Base-by-base conservation (phyloP, 2,329 filamentous ascomycete species). In the Phyllosticta capitalensis region DNA sequence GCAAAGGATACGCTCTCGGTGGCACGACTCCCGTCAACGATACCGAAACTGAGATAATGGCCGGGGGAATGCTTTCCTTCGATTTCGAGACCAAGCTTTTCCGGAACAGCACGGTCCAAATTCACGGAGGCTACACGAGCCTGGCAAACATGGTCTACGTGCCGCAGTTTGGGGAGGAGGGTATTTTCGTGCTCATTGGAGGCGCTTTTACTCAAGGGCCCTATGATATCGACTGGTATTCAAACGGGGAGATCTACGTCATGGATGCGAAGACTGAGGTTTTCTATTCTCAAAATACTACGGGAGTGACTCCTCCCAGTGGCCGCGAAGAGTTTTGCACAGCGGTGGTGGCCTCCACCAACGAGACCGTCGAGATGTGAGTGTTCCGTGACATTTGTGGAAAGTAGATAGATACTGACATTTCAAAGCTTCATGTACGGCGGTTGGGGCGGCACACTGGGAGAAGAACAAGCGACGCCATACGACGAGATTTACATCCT, bases 401-500 rank as follows among this genome's bases (percentile, higher is more conserved):
- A n/a, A 17, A 12, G 12, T 9, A 30, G 0, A 2, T 9, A 45
- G 48, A 5, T 45, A 1, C 38, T 57, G 6, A 57, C 22, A 51
- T 17, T 3, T 9, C 4, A 9, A 26, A 57, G 55, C 52, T 61
- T 61, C n/a, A 33, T 58, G 9, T 61, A 61, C 19, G 59, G 55
- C 9, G 59, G 59, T 12, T 61, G 59, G 59, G 55, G 59, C 49
- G 59, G 55, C 17, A 14, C 48, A 10, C n/a, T 58, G 28, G 59
- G 59, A 5, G 14, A 1, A 5, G 14, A 1, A n/a, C 14, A 17
- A 45, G 38, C 38, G 3, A 45, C 38, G 17, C 38, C 38, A n/a
- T 62, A 48, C 26, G 61, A 58, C 22, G 55, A 61, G 21, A 55
- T 61, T 14, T 63, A 55, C 49, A 60, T 63, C 19, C 53, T 63